phyloP scores from a whole-genome alignment of 23 red algal genomes.

The Agarophyton chilense region DNA sequence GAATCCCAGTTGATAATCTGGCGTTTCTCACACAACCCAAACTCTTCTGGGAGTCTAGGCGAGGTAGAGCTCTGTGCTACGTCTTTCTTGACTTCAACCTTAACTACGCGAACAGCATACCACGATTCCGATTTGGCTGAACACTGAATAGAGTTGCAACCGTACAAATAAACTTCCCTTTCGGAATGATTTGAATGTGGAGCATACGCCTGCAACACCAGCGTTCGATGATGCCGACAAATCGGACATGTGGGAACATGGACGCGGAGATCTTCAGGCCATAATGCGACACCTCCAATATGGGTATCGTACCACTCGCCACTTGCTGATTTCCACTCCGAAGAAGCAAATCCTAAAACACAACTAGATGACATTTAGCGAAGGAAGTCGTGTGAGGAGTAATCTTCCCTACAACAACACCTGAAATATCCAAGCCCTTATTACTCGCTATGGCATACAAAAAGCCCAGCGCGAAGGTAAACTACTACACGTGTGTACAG shows the following conservation, averaged over 20 bases:
- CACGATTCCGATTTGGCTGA: conserved; percentile 8
- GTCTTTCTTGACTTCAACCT: not conserved
- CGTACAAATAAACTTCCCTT: conserved; percentile 44
- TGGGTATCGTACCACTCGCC: conserved; percentile 68
- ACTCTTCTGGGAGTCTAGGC: not conserved
- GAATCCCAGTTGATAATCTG: conserved; percentile 4
- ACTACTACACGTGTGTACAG: too few relatives aligned
- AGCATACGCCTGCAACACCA: conserved; percentile 62
- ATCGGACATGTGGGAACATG: conserved; percentile 18
- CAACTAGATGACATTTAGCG: conserved; percentile 9
- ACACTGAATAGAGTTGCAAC: conserved; percentile 65
- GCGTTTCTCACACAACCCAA: not conserved
- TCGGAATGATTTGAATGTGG: conserved; percentile 29
- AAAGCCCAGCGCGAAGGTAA: too few relatives aligned
- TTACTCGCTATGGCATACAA: too few relatives aligned
- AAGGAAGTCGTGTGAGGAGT: too few relatives aligned
- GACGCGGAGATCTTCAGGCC: not conserved
- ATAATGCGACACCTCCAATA: conserved; percentile 35
- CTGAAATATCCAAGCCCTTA: too few relatives aligned
- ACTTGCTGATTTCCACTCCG: not conserved
- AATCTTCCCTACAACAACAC: too few relatives aligned
- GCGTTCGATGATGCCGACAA: conserved; percentile 4
- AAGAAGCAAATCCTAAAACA: conserved; percentile 29
- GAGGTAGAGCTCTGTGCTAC: not conserved
- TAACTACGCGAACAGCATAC: conserved; percentile 29